These are phyloP conservation scores for Amphicarpaea edgeworthii DNA, from an alignment of 306 rosid genomes.

Conservation along the genomic window DNA sequence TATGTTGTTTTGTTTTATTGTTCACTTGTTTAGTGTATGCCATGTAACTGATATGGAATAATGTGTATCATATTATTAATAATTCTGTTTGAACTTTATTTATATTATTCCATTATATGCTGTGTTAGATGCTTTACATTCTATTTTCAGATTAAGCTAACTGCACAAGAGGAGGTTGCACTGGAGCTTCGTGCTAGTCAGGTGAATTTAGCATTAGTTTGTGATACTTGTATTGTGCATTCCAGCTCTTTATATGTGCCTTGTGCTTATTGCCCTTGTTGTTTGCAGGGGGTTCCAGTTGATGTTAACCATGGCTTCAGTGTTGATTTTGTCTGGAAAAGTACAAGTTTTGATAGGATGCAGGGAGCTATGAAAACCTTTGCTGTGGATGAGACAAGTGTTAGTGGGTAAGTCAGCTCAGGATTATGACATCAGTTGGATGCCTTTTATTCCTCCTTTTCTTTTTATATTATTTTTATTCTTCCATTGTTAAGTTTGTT, in stretches of 20 bases:
- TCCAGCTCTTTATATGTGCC: constrained; percentile 15
- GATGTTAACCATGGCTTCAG: constrained; percentile 96
- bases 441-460: background rate
- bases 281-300: constrained; percentile 95
- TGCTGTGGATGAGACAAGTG: constrained; percentile 99
- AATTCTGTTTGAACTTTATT: constrained; percentile 2
- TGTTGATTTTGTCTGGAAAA: constrained; percentile 99
- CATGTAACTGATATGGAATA: constrained; percentile 13
- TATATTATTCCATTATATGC: background rate
- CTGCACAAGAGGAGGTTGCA: constrained; percentile 99
- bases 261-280: constrained; percentile 40
- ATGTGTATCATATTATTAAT: background rate
- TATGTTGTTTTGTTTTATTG: background rate
- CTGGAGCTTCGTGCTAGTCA: constrained; percentile 97
- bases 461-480: background rate
- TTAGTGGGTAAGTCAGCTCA: constrained; percentile 81
- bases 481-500: constrained; percentile 23
- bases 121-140: constrained; percentile 26
- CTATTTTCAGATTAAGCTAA: constrained; percentile 85
- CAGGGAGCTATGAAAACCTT: constrained; percentile 99
- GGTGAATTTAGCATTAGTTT: constrained; percentile 55
- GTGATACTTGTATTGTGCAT: constrained; percentile 2
- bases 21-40: constrained; percentile 4
- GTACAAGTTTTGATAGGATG: constrained; percentile 99
- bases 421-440: constrained; percentile 19